phyloP scores from a whole-genome alignment of 2,329 filamentous ascomycete species.

The Thermothelomyces thermophilus region DNA sequence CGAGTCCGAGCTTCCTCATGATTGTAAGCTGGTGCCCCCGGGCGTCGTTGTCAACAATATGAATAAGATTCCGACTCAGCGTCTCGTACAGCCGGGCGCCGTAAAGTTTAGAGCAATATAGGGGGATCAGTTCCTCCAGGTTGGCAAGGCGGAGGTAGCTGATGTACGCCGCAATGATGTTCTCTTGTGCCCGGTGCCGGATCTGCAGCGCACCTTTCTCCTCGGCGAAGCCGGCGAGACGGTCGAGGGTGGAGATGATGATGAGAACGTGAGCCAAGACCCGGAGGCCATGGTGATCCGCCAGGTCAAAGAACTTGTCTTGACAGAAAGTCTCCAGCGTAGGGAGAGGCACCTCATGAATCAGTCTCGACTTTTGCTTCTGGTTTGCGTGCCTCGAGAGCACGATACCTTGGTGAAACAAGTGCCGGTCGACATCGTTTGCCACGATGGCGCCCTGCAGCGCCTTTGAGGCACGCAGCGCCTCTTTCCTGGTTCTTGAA shows the following conservation, averaged over 20 bases:
- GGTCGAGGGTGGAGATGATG: conserved; percentile 61
- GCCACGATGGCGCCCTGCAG: conserved; percentile 71
- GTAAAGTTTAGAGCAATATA: conserved; percentile 78
- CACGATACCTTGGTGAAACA: conserved; percentile 52
- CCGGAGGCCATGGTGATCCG: conserved; percentile 59
- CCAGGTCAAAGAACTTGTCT: conserved; percentile 46
- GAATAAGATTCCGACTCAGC: conserved; percentile 69
- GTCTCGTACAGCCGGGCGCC: conserved; percentile 59
- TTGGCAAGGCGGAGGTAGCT: conserved; percentile 66
- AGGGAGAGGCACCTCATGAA: conserved; percentile 34
- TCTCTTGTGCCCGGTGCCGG: conserved; percentile 52
- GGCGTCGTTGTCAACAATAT: conserved; percentile 59
- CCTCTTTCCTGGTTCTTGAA: conserved; percentile 49
- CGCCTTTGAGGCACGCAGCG: conserved; percentile 38
- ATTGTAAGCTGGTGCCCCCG: conserved; percentile 64
- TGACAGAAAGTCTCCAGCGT: conserved; percentile 33
- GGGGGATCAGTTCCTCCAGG: conserved; percentile 71
- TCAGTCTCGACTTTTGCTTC: conserved; percentile 36
- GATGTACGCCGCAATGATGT: conserved; percentile 75
- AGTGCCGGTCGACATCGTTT: conserved; percentile 50
- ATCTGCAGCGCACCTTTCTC: conserved; percentile 34
- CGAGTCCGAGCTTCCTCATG: conserved; percentile 67
- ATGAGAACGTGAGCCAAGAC: conserved; percentile 61
- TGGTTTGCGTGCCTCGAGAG: conserved; percentile 44
- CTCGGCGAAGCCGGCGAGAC: conserved; percentile 30